Conservation (phyloP, 1,284 basidiomycete species). For the Leccinum huronense region DNA sequence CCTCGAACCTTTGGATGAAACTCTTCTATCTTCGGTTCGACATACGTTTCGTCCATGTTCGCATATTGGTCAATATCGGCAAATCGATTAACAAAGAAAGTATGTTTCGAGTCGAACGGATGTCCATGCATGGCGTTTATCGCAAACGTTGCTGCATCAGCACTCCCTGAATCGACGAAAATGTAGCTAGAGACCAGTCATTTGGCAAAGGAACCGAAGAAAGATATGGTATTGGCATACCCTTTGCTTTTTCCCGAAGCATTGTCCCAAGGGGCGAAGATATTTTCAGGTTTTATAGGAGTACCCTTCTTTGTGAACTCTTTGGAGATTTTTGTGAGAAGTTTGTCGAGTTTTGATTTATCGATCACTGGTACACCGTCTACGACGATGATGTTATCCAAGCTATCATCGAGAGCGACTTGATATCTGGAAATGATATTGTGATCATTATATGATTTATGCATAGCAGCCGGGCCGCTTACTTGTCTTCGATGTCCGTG, state of each 20-base stretch:
- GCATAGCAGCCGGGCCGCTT: slow-evolving; percentile 26
- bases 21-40: slow-evolving; percentile 77
- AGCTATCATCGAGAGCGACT: slow-evolving; percentile 75
- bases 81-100: slow-evolving; percentile 88
- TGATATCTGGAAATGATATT: slow-evolving; percentile 59
- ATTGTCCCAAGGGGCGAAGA: slow-evolving; percentile 86
- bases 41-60: slow-evolving; percentile 80
- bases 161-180: slow-evolving; percentile 85
- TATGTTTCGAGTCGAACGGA: slow-evolving; percentile 91
- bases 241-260: slow-evolving; percentile 81
- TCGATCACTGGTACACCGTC: slow-evolving; percentile 89
- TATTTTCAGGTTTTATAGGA: slow-evolving; percentile 71
- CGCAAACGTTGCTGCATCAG: slow-evolving; percentile 81
- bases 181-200: slow-evolving; percentile 58
- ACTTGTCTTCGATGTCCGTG: slow-evolving; percentile 94
- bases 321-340: slow-evolving; percentile 77
- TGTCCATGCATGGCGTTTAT: slow-evolving; percentile 81
- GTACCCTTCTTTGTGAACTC: slow-evolving; percentile 81
- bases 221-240: slow-evolving; percentile 43
- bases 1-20: slow-evolving; percentile 73
- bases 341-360: slow-evolving; percentile 72
- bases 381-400: slow-evolving; percentile 85
- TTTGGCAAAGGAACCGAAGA: slow-evolving; percentile 10
- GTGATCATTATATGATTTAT: slow-evolving; percentile 14
- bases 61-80: slow-evolving; percentile 89